Conservation (phyloP, 331 rosid genomes). For the Spiraea crenata region DNA sequence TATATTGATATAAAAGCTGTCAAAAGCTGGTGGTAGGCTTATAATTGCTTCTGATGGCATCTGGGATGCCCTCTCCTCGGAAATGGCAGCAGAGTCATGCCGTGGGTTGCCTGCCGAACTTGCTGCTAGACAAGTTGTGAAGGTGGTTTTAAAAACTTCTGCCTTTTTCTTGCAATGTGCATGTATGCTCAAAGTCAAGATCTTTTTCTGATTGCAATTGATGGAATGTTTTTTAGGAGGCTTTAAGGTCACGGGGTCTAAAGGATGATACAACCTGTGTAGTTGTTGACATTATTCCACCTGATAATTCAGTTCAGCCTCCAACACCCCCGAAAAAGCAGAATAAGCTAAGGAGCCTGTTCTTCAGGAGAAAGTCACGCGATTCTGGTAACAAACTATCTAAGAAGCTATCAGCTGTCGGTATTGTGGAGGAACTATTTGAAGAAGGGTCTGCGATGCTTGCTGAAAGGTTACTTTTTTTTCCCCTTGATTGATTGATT, state of each 20-base stretch:
- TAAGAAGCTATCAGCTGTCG: conserved; percentile 77
- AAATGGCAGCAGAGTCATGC: conserved; percentile 80
- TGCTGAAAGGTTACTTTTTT: conserved; percentile 75
- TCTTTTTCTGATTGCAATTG: conserved; percentile 11
- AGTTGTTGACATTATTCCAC: conserved; percentile 89
- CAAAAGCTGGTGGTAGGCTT: conserved; percentile 91
- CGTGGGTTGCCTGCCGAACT: conserved; percentile 93
- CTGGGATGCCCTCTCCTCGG: conserved; percentile 93
- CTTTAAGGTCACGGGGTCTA: conserved; percentile 75
- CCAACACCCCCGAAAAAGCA: conserved; percentile 65
- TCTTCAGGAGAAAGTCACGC: conserved; percentile 61
- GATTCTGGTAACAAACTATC: conserved; percentile 57
- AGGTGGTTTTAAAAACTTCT: conserved; percentile 46
- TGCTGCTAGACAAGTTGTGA: conserved; percentile 91
- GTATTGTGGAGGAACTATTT: conserved; percentile 82
- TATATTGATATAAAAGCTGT: conserved; percentile 45
- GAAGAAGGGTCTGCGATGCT: conserved; percentile 99
- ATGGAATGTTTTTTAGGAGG: conserved; percentile 54
- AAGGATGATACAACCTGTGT: conserved; percentile 95
- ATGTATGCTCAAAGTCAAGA: background rate
- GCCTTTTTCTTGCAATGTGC: conserved; percentile 14
- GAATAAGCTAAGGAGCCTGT: conserved; percentile 55
- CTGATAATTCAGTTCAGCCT: conserved; percentile 54
- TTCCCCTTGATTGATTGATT: background rate
- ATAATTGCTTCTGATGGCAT: conserved; percentile 95